Evolutionary conservation across 148 eudicot genomes (phyloP), one percentile per base, ranked within the genome.

Genomic region (Heliamphora exappendiculata): DNA sequence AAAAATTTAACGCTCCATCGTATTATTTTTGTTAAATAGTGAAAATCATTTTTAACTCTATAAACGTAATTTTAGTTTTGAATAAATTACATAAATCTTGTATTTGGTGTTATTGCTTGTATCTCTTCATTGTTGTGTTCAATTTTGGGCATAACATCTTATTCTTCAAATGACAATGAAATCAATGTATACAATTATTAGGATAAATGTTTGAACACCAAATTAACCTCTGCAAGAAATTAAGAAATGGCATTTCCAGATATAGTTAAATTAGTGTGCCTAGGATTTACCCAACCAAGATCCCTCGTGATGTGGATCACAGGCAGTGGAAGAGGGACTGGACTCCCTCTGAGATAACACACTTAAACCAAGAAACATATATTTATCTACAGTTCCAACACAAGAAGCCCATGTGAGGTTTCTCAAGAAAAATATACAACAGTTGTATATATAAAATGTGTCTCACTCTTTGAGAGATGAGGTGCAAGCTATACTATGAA

Each of bases 281-380:
- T 67, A 67, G 70, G 45, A 67, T 1, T 41, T 67, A 4, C 0
- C 70, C 49, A 20, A 67, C 70, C 70, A 33, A 67, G 41, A 5
- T 24, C 63, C 73, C 57, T 80, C 55, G 76, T 70, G 72, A 80
- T 70, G 72, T 63, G 74, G 55, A 36, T 36, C 29, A 47, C 59
- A 29, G 39, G 33, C 58, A 29, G 34, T 14, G 20, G 67, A 63
- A 74, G 66, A 37, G 62, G 76, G 34, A 57, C 68, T 51, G n/a
- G n/a, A n/a, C n/a, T n/a, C 77, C 34, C 42, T 22, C 29, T n/a
- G 16, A 41, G 50, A 37, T 14, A 20, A 67, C 49, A 67, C 49
- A 7, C 29, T 67, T n/a, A 0, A 41, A 37, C 70, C 70, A 67
- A 37, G 26, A 67, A 67, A 66, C 45, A 36, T 3, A 6, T 39